Percentiles rank a stretch among this genome's conserved stretches.
Conservation (phyloP, 164 flowering plant species). For the Nelumbo lutea region DNA sequence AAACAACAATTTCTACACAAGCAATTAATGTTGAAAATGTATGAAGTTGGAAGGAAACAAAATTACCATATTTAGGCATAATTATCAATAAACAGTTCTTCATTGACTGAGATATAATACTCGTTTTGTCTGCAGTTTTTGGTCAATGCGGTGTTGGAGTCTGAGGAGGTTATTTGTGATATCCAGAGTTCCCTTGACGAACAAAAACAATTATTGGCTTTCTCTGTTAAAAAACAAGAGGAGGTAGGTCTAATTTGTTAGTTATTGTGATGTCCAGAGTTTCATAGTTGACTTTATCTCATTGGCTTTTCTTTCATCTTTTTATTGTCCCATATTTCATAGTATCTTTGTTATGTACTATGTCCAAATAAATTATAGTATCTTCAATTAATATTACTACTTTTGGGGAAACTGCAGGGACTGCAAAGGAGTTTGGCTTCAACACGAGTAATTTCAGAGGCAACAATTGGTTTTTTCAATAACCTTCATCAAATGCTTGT, state of each 20-base stretch:
- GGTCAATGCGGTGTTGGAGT: conserved; percentile 41
- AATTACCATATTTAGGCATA: background rate
- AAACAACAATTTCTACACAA: conserved; percentile 39
- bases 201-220: conserved; percentile 45
- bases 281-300: conserved; percentile 1
- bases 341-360: too few relatives aligned
- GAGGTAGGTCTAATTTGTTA: conserved; percentile 34
- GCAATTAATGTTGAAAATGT: conserved; percentile 53
- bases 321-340: background rate
- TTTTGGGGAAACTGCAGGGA: conserved; percentile 36
- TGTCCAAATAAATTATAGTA: background rate
- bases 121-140: conserved; percentile 45
- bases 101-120: background rate
- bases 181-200: conserved; percentile 48
- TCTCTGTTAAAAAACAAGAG: conserved; percentile 55
- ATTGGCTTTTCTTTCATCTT: background rate
- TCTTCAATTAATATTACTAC: background rate
- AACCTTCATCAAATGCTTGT: conserved; percentile 44
- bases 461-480: conserved; percentile 45
- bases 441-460: conserved; percentile 56
- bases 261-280: background rate
- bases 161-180: conserved; percentile 45
- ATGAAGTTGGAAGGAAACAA: conserved; percentile 13
- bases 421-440: conserved; percentile 48
- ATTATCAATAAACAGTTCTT: background rate